Percentiles rank a stretch among this genome's conserved stretches.
Evolutionary conservation across 2,329 filamentous ascomycete genomes (phyloP).

Genomic region (Epichloe sibirici): DNA sequence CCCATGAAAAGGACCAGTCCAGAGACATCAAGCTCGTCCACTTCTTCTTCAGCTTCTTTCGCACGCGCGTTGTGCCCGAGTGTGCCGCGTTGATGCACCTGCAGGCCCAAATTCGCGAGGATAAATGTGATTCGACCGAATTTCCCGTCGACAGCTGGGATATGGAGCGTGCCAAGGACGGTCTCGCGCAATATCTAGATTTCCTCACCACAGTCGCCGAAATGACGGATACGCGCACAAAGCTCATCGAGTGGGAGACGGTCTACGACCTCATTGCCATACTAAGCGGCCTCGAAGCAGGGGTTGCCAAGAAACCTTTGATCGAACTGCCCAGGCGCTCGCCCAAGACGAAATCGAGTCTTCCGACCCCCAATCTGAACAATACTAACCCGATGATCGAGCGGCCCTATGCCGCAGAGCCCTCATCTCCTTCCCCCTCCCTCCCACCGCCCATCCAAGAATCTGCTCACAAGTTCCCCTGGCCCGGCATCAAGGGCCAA

Average conservation of each 20-base stretch:
- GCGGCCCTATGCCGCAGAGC: slow-evolving; percentile 42
- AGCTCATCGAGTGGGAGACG: slow-evolving; percentile 85
- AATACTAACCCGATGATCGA: slow-evolving; percentile 37
- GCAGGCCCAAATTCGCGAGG: slow-evolving; percentile 76
- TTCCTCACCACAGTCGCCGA: slow-evolving; percentile 86
- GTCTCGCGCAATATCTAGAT: slow-evolving; percentile 85
- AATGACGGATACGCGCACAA: slow-evolving; percentile 67
- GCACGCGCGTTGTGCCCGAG: slow-evolving; percentile 84
- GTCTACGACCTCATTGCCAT: slow-evolving; percentile 80
- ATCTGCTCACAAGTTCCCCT: slow-evolving; percentile 50
- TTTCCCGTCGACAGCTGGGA: slow-evolving; percentile 95
- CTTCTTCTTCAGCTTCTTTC: slow-evolving; percentile 87
- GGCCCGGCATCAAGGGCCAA: slow-evolving; percentile 75
- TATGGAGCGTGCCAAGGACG: slow-evolving; percentile 93
- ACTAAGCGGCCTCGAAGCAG: slow-evolving; percentile 75
- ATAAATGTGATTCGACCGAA: slow-evolving; percentile 64
- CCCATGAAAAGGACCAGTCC: slow-evolving; percentile 35
- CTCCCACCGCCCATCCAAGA: slow-evolving; percentile 42
- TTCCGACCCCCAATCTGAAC: slow-evolving; percentile 19
- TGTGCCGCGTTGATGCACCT: slow-evolving; percentile 90
- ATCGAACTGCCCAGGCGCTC: slow-evolving; percentile 29
- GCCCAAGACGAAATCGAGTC: slow-evolving; percentile 11
- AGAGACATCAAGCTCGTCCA: slow-evolving; percentile 57
- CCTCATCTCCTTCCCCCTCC: slow-evolving; percentile 21
- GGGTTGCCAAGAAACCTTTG: slow-evolving; percentile 71